These are phyloP conservation scores for Corymbia citriodora DNA, from an alignment of 441 rosid species.

Conservation along the genomic window DNA sequence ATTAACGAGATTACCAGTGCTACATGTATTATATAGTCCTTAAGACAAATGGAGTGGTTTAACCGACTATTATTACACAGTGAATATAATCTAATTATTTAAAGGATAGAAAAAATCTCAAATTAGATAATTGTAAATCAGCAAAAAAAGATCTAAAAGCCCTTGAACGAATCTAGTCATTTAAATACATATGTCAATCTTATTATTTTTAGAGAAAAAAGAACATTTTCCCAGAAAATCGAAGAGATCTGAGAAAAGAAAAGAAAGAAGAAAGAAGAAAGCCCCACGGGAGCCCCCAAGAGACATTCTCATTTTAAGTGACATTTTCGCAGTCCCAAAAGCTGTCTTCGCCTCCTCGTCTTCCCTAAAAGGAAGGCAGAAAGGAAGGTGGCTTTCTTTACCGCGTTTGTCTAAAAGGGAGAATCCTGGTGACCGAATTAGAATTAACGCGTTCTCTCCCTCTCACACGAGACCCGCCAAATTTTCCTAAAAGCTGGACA, in stretches of 20 bases:
- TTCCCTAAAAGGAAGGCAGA: constrained; percentile 2
- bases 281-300: background rate
- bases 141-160: background rate
- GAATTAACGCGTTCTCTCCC: too few species aligned
- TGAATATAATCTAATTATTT: background rate
- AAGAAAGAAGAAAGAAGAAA: background rate
- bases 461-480: too few species aligned
- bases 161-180: background rate
- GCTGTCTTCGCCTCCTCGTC: constrained; percentile 14
- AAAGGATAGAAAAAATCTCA: too few species aligned
- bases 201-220: background rate
- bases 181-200: background rate
- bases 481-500: too few species aligned
- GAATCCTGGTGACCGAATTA: too few species aligned
- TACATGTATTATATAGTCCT: too few species aligned
- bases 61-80: too few species aligned
- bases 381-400: background rate
- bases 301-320: background rate
- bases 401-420: too few species aligned
- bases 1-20: too few species aligned
- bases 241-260: accelerated
- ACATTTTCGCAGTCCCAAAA: background rate
- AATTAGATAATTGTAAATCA: too few species aligned
- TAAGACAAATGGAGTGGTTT: too few species aligned
- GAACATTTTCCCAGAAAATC: background rate